A percentile compares a stretch with the other conserved stretches of the same genome.
phyloP scores from a whole-genome alignment of 2,329 filamentous ascomycete species.

The Trichoderma aggressivum region DNA sequence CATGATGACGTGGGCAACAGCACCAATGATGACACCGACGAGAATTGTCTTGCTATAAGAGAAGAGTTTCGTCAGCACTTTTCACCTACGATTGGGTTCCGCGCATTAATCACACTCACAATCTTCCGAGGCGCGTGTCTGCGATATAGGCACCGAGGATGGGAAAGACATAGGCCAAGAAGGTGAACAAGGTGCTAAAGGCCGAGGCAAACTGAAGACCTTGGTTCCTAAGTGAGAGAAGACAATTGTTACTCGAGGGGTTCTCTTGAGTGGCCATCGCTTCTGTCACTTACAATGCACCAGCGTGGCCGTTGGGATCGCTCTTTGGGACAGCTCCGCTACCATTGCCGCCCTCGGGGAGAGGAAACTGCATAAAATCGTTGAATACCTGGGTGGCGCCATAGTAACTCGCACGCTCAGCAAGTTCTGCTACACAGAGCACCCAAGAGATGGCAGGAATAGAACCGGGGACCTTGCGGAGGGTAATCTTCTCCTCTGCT shows the following conservation, averaged over 20 bases:
- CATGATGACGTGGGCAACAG: slow-evolving; percentile 19
- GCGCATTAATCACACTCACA: neutral
- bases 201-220: slow-evolving; percentile 19
- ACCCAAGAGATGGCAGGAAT: slow-evolving; percentile 18
- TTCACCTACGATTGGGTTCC: neutral
- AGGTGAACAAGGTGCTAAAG: slow-evolving; percentile 18
- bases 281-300: slow-evolving; percentile 15
- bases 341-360: slow-evolving; percentile 11
- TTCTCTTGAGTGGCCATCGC: neutral
- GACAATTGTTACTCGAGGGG: neutral
- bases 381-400: slow-evolving; percentile 15
- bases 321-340: slow-evolving; percentile 17
- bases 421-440: slow-evolving; percentile 16
- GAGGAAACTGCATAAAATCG: slow-evolving; percentile 20
- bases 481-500: slow-evolving; percentile 3
- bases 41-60: slow-evolving; percentile 15
- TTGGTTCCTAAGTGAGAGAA: neutral
- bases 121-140: slow-evolving; percentile 13
- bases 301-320: slow-evolving; percentile 18
- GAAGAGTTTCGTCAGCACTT: neutral
- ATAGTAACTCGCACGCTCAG: slow-evolving; percentile 20
- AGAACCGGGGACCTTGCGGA: slow-evolving; percentile 16
- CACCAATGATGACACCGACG: slow-evolving; percentile 15
- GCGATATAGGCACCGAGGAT: slow-evolving; percentile 19
- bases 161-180: slow-evolving; percentile 19